These are phyloP conservation scores for Lodderomyces theae DNA, from an alignment of 1,139 yeast genomes.

Conservation along the genomic window DNA sequence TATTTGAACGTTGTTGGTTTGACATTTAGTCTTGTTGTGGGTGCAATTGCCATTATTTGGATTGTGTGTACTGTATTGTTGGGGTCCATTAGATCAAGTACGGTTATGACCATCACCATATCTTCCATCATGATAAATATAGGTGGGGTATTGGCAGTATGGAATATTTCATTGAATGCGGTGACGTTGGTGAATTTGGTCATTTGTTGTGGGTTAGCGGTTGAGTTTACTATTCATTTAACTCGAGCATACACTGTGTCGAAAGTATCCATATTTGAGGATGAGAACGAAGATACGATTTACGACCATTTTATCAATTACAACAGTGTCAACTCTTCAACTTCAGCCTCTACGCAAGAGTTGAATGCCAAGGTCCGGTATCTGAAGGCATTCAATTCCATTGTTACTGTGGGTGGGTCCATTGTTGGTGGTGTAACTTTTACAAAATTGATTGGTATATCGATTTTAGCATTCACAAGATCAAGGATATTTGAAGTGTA, in stretches of 20 bases:
- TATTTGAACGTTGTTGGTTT: constrained; percentile 61
- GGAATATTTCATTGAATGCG: constrained; percentile 81
- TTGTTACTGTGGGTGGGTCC: constrained; percentile 78
- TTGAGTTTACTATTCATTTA: constrained; percentile 88
- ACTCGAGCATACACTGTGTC: constrained; percentile 65
- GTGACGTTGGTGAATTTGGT: constrained; percentile 84
- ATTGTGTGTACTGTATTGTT: constrained; percentile 54
- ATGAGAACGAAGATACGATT: constrained; percentile 15
- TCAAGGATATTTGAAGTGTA: constrained; percentile 87
- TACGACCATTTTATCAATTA: constrained; percentile 17
- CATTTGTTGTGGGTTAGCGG: constrained; percentile 88
- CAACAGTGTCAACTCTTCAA: constrained; percentile 6
- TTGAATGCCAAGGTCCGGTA: constrained; percentile 12
- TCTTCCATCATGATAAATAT: constrained; percentile 65
- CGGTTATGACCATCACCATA: constrained; percentile 57
- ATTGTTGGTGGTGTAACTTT: constrained; percentile 87
- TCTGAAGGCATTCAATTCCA: constrained; percentile 50
- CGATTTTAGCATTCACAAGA: constrained; percentile 79
- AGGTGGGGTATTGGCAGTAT: constrained; percentile 75
- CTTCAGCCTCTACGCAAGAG: constrained; percentile 4
- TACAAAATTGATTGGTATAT: constrained; percentile 85
- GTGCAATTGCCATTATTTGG: constrained; percentile 59
- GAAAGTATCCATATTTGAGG: constrained; percentile 16
- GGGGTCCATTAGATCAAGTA: constrained; percentile 64
- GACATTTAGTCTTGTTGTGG: constrained; percentile 52